A percentile compares a stretch with the other conserved stretches of the same genome.
phyloP scores from a whole-genome alignment of 768 basidiomycete genomes.

The Hericium coralloides region DNA sequence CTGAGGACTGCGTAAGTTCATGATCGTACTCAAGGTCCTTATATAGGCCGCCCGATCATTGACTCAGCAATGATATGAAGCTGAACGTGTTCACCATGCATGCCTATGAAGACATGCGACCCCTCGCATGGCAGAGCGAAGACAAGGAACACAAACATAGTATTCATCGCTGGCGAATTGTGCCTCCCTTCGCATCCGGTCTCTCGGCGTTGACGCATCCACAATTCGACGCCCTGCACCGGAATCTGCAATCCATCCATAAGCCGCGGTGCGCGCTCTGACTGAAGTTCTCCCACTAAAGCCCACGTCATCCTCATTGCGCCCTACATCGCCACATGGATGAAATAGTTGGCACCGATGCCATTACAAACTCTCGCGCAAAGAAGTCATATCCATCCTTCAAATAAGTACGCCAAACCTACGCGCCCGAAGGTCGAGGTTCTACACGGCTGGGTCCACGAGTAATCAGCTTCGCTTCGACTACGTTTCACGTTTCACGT shows the following conservation, averaged over 20 bases:
- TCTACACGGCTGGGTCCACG: too few relatives aligned
- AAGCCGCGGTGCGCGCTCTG: slow-evolving; percentile 50
- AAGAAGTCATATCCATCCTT: too few relatives aligned
- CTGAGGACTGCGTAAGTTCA: too few relatives aligned
- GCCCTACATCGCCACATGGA: slow-evolving; percentile 36
- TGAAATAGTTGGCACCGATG: too few relatives aligned
- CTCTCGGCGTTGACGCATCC: slow-evolving; percentile 36
- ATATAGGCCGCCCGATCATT: slow-evolving; percentile 13
- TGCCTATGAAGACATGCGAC: slow-evolving; percentile 53
- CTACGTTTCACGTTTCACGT: too few relatives aligned
- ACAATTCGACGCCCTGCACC: slow-evolving; percentile 63
- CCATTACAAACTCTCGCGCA: too few relatives aligned
- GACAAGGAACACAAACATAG: slow-evolving; percentile 61
- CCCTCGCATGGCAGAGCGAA: slow-evolving; percentile 62
- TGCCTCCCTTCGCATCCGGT: slow-evolving; percentile 27
- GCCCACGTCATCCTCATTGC: slow-evolving; percentile 62
- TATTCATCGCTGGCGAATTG: slow-evolving; percentile 57
- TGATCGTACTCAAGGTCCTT: not conserved
- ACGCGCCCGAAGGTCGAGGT: too few relatives aligned
- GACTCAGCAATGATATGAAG: slow-evolving; percentile 51
- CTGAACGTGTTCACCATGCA: slow-evolving; percentile 58
- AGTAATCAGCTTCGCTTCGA: too few relatives aligned
- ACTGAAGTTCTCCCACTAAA: slow-evolving; percentile 56
- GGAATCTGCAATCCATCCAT: slow-evolving; percentile 51
- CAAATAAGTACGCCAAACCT: too few relatives aligned